Evolutionary conservation across 495 filamentous ascomycete species (phyloP).

Genomic region (Neurospora sp.): DNA sequence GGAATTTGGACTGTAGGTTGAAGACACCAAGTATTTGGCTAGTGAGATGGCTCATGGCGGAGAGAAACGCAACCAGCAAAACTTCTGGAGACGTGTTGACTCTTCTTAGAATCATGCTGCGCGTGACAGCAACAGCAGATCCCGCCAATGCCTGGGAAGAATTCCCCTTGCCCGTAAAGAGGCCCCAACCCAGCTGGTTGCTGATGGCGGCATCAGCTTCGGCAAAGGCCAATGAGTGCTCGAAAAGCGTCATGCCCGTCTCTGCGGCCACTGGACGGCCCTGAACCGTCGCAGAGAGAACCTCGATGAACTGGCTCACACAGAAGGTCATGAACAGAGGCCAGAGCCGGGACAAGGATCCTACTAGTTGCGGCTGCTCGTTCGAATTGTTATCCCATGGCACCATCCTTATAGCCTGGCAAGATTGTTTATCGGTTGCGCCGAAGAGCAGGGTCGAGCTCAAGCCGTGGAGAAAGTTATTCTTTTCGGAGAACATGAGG

Average conservation of each 20-base stretch:
- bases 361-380: slow-evolving; percentile 39
- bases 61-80: slow-evolving; percentile 77
- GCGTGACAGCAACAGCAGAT: slow-evolving; percentile 36
- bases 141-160: slow-evolving; percentile 32
- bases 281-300: slow-evolving; percentile 77
- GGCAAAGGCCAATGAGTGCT: slow-evolving; percentile 91
- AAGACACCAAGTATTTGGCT: slow-evolving; percentile 75
- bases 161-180: slow-evolving; percentile 39
- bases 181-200: slow-evolving; percentile 58
- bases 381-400: slow-evolving; percentile 25
- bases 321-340: slow-evolving; percentile 77
- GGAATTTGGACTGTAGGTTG: slow-evolving; percentile 62
- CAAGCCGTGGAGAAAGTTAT: slow-evolving; percentile 57
- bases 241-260: slow-evolving; percentile 93
- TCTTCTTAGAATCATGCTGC: slow-evolving; percentile 46
- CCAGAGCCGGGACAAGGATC: slow-evolving; percentile 79
- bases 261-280: slow-evolving; percentile 71
- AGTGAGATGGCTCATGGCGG: slow-evolving; percentile 75
- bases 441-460: slow-evolving; percentile 61
- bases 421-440: slow-evolving; percentile 56
- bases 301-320: slow-evolving; percentile 80
- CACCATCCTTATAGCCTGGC: slow-evolving; percentile 61
- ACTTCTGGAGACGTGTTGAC: slow-evolving; percentile 85
- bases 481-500: slow-evolving; percentile 63
- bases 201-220: slow-evolving; percentile 84